Evolutionary conservation across 225 moss, liverwort and hornwort genomes (phyloP).

Genomic region (Anthoceros angustus): DNA sequence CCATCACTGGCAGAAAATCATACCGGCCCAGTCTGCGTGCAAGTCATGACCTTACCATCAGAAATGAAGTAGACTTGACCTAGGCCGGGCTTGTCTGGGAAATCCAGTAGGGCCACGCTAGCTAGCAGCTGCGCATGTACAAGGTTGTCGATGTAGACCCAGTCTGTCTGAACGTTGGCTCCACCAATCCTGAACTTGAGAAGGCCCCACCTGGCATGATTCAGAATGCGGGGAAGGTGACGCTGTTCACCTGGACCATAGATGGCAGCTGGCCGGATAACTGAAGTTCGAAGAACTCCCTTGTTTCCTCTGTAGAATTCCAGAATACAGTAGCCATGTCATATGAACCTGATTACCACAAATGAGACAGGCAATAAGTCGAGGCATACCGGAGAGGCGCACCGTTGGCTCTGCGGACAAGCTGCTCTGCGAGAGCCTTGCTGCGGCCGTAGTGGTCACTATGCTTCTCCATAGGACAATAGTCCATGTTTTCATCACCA

Average conservation of each 20-base stretch:
- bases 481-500: conserved; percentile 58
- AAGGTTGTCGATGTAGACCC: conserved; percentile 79
- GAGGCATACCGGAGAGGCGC: conserved; percentile 38
- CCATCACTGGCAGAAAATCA: too few relatives aligned
- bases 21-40: too few relatives aligned
- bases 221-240: conserved; percentile 54
- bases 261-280: conserved; percentile 64
- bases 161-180: conserved; percentile 51
- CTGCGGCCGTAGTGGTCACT: conserved; percentile 72
- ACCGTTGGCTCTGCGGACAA: conserved; percentile 53
- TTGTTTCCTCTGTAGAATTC: conserved; percentile 32
- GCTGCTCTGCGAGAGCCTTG: conserved; percentile 76
- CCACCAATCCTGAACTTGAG: conserved; percentile 47
- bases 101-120: conserved; percentile 71
- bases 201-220: conserved; percentile 46
- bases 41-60: conserved; percentile 36
- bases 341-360: conserved; percentile 5
- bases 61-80: conserved; percentile 94
- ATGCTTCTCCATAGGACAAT: conserved; percentile 60
- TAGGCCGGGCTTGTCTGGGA: conserved; percentile 43
- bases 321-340: neutral
- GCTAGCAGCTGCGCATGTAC: conserved; percentile 75
- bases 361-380: neutral
- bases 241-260: conserved; percentile 79
- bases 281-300: conserved; percentile 50